Conservation (phyloP, 495 filamentous ascomycete species). For the Xylaria venustula region DNA sequence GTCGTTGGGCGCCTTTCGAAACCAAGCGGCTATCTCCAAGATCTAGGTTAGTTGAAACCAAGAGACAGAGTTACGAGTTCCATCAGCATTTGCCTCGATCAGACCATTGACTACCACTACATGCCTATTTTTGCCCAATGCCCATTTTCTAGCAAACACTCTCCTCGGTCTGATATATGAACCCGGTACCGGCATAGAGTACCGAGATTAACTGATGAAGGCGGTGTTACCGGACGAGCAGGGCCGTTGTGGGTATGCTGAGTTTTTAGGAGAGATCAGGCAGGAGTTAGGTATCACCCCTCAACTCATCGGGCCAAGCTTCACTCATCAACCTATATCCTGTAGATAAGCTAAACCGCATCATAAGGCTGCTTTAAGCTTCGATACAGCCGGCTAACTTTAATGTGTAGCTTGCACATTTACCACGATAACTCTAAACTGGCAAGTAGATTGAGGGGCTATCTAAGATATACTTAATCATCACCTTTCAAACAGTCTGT, state of each 20-base stretch:
- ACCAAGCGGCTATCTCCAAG: neutral
- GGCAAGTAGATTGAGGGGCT: no score
- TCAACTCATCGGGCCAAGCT: no score
- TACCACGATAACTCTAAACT: no score
- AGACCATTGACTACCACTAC: neutral
- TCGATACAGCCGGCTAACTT: no score
- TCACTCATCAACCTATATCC: no score
- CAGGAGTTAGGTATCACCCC: neutral
- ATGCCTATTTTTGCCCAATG: no score
- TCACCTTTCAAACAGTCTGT: no score
- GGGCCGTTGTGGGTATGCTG: neutral
- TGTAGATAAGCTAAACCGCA: no score
- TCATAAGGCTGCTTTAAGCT: no score
- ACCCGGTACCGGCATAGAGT: neutral
- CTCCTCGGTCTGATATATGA: neutral
- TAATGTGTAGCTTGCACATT: no score
- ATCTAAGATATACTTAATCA: no score
- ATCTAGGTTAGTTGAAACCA: neutral
- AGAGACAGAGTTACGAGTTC: neutral
- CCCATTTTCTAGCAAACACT: neutral
- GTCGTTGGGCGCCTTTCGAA: neutral
- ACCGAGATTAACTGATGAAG: neutral
- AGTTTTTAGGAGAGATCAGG: neutral
- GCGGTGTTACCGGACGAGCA: neutral
- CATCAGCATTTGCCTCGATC: neutral